phyloP scores from a whole-genome alignment of 2,329 filamentous ascomycete genomes.

The Fusarium proliferatum region DNA sequence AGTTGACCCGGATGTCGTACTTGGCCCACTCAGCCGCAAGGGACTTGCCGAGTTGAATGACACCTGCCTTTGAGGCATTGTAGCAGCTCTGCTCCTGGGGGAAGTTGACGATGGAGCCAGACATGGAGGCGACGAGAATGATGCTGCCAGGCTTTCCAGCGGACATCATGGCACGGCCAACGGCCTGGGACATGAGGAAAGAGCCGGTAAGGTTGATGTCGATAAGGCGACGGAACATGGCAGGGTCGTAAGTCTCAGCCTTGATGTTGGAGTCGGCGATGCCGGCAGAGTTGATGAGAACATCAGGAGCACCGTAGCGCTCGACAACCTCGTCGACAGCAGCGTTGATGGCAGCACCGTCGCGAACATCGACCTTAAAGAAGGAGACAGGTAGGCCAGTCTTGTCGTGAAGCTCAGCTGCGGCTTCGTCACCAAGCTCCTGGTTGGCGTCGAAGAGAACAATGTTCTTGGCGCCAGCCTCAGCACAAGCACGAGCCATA shows the following conservation, averaged over 20 bases:
- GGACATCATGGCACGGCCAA: constrained; percentile 79
- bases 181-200: constrained; percentile 81
- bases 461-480: constrained; percentile 79
- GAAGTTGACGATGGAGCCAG: constrained; percentile 85
- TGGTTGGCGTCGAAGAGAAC: constrained; percentile 83
- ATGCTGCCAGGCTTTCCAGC: constrained; percentile 77
- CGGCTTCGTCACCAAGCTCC: constrained; percentile 76
- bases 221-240: constrained; percentile 81
- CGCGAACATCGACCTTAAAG: constrained; percentile 83
- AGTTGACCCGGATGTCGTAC: constrained; percentile 84
- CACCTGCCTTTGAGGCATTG: constrained; percentile 85
- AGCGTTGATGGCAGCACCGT: constrained; percentile 75
- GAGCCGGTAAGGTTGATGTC: constrained; percentile 86
- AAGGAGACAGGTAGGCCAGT: constrained; percentile 79
- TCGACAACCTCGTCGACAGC: constrained; percentile 74
- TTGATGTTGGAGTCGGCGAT: constrained; percentile 88
- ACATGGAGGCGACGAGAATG: constrained; percentile 83
- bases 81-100: constrained; percentile 86
- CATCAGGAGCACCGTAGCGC: constrained; percentile 75
- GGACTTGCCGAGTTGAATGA: constrained; percentile 82
- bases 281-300: constrained; percentile 83
- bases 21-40: constrained; percentile 88
- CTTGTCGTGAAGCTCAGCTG: constrained; percentile 76
- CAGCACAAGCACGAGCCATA: constrained; percentile 81
- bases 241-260: constrained; percentile 79